Conservation (phyloP, 495 filamentous ascomycete species). For the Penicillium parvum region DNA sequence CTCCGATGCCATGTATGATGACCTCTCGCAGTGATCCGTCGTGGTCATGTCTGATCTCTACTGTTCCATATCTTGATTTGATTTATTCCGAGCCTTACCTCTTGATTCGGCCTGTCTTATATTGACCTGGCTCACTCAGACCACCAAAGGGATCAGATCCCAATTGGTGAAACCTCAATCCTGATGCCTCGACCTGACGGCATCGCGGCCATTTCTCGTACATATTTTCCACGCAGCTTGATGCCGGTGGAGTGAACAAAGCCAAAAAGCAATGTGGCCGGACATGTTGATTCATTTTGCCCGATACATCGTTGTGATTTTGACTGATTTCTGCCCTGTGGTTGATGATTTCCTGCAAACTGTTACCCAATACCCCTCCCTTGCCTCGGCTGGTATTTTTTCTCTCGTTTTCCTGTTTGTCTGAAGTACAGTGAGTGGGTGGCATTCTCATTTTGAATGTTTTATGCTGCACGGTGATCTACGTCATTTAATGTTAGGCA, state of each 20-base stretch:
- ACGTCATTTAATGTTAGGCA: constrained; percentile 1
- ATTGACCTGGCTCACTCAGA: too few species aligned
- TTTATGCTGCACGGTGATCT: constrained; percentile 3
- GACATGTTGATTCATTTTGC: constrained; percentile 1
- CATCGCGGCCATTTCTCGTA: constrained; percentile 14
- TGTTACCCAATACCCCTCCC: constrained; percentile 35
- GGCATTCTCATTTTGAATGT: constrained; percentile 5
- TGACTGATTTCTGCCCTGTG: constrained; percentile 2
- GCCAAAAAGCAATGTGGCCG: constrained; percentile 9
- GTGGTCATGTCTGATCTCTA: too few species aligned
- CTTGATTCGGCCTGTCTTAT: too few species aligned
- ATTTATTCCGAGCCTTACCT: too few species aligned
- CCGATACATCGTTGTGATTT: constrained; percentile 1
- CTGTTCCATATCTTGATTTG: too few species aligned
- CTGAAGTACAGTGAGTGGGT: constrained; percentile 3
- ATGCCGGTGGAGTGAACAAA: constrained; percentile 22
- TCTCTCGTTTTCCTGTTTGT: constrained; percentile 15
- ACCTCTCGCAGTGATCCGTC: too few species aligned
- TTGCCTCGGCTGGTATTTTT: constrained; percentile 32
- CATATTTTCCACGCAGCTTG: constrained; percentile 20
- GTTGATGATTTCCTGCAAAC: constrained; percentile 2
- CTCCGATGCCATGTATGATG: too few species aligned
- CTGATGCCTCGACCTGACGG: neutral
- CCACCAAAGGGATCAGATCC: too few species aligned
- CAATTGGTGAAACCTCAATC: too few species aligned